Evolutionary conservation across 192 early-diverging fungal genomes (phyloP), one percentile per base, ranked within the genome.

Genomic region (Backusella mclennaniae): DNA sequence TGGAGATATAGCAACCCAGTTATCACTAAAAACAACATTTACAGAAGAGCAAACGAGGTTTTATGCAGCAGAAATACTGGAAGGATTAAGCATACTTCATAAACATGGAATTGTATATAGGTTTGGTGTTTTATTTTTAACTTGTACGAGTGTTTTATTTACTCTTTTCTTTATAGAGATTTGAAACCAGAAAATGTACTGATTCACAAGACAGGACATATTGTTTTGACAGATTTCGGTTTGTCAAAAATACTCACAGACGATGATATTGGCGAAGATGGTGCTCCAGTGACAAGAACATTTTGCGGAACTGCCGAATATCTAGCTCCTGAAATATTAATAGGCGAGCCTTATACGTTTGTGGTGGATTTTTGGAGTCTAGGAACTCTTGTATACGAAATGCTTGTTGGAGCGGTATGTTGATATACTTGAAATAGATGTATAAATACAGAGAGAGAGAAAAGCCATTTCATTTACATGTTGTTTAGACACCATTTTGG

Each of bases 241-340:
- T 82, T 95, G 11, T 94, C 90, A 71, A 95, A 95, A 75, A 71
- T 73, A 71, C 77, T 81, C 31, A 19, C 36, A 9, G 21, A 59
- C 14, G 68, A 73, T 1, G 76, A 77, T 8, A 36, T 38, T 3
- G 85, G 87, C 33, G 84, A 87, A 42, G 79, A 85, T 49, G 81
- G 80, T 31, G 79, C 79, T 35, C 84, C 80, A 75, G 85, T 87
- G 19, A 94, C 95, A 5, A 89, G 84, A 63, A 95, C 96, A 1
- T 97, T 96, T 79, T 96, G 95, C 79, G 96, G 95, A 44, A 98
- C 94, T 14, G 91, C 93, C 2, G 91, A 93, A 71, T 96, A 96
- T 77, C 84, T 98, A 69, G 97, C 97, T 1, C 96, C 96, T 9
- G 94, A 95, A 82, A 88, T 95, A 9, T 73, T 95, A 21, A 83